A percentile compares a stretch with the other conserved stretches of the same genome.
These are phyloP conservation scores for Lyophyllum semitale DNA, from an alignment of 768 basidiomycete species.

Conservation along the genomic window DNA sequence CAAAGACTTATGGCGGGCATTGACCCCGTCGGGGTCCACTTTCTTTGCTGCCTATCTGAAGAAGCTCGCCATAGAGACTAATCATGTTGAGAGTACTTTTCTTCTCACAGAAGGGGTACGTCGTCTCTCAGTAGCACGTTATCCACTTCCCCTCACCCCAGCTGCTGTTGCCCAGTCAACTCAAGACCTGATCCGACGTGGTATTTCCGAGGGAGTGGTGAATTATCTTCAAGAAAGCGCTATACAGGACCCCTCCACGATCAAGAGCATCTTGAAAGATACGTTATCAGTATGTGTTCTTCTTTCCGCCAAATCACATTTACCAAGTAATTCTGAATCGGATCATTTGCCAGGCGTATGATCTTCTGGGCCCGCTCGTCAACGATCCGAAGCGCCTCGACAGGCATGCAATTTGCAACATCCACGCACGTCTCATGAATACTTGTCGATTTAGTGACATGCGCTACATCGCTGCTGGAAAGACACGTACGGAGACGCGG, in stretches of 20 bases:
- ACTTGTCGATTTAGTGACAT: slow-evolving; percentile 18
- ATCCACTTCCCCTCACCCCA: neutral
- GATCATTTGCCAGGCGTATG: slow-evolving; percentile 16
- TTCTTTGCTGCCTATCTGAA: slow-evolving; percentile 21
- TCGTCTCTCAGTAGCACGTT: too few species aligned
- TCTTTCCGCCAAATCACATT: neutral
- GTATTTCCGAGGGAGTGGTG: slow-evolving; percentile 19
- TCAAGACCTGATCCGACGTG: slow-evolving; percentile 20
- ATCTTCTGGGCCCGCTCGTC: slow-evolving; percentile 17
- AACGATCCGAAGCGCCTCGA: slow-evolving; percentile 8
- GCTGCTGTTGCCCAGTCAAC: slow-evolving; percentile 18
- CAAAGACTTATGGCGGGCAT: slow-evolving; percentile 19
- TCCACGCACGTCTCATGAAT: slow-evolving; percentile 30
- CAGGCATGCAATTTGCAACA: slow-evolving; percentile 21
- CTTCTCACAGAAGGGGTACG: slow-evolving; percentile 20
- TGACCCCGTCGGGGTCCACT: slow-evolving; percentile 12
- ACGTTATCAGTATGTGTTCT: slow-evolving; percentile 26
- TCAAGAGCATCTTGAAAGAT: slow-evolving; percentile 28
- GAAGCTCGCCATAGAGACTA: slow-evolving; percentile 28
- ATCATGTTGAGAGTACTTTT: slow-evolving; percentile 28
- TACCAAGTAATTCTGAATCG: neutral
- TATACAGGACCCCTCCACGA: slow-evolving; percentile 19
- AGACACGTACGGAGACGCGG: slow-evolving; percentile 24
- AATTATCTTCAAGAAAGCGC: slow-evolving; percentile 12
- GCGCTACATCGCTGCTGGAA: slow-evolving; percentile 23